Percentiles rank a stretch among this genome's conserved stretches.
Conservation (phyloP, 129 eudicot genomes). For the Flaveria bidentis region DNA sequence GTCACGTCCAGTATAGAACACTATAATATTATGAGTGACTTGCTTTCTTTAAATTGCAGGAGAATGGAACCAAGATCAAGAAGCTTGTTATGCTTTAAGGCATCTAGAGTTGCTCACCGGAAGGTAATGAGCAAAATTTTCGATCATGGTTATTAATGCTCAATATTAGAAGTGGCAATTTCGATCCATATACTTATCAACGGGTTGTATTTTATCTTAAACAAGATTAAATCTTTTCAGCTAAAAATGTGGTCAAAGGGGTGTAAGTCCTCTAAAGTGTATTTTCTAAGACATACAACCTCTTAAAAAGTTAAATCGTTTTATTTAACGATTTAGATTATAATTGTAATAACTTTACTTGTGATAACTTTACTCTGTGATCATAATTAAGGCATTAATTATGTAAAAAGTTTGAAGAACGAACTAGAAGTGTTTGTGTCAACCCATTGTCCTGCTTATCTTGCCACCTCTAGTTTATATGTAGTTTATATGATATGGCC, state of each 20-base stretch:
- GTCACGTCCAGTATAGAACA: too few relatives aligned
- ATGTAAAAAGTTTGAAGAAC: not conserved
- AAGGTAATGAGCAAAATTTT: slow-evolving; percentile 52
- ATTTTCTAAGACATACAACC: not conserved
- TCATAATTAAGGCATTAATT: not conserved
- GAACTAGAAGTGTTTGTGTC: not conserved
- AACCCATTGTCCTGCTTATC: not conserved
- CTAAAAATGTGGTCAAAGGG: not conserved
- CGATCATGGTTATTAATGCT: not conserved
- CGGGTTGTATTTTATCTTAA: slow-evolving; percentile 7
- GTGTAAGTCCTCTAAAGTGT: not conserved
- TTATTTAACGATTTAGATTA: not conserved
- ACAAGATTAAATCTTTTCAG: not conserved
- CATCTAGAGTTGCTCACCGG: slow-evolving; percentile 55
- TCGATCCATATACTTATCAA: not conserved
- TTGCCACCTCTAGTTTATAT: not conserved
- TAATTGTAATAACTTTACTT: not conserved
- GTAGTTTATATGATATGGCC: too few relatives aligned
- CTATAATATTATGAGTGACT: not conserved
- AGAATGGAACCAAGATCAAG: slow-evolving; percentile 90
- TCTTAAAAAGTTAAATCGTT: not conserved
- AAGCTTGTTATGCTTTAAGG: slow-evolving; percentile 85
- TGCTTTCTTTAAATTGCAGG: slow-evolving; percentile 41
- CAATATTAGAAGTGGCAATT: not conserved
- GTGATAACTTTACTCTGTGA: not conserved